These are phyloP conservation scores for Phytophthora cactorum DNA, from an alignment of 352 stramenopile species.

Conservation along the genomic window DNA sequence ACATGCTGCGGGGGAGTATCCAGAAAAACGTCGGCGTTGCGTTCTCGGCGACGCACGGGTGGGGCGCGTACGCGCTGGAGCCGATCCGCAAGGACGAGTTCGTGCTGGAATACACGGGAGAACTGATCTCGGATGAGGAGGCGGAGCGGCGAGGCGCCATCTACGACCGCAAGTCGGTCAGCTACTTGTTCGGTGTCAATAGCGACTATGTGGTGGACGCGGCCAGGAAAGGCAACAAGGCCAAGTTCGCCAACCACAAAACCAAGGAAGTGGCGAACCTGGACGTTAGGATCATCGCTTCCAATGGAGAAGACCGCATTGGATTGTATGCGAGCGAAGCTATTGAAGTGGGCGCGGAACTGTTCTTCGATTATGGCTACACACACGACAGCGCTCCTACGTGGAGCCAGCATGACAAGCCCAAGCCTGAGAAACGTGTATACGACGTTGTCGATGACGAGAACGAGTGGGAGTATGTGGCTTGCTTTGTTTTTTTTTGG, in stretches of 20 bases:
- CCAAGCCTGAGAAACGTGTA: slow-evolving; percentile 14
- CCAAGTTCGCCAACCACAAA: slow-evolving; percentile 92
- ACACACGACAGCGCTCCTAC: slow-evolving; percentile 62
- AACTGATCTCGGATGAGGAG: slow-evolving; percentile 77
- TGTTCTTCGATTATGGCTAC: slow-evolving; percentile 87
- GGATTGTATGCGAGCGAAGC: slow-evolving; percentile 90
- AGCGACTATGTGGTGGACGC: slow-evolving; percentile 93
- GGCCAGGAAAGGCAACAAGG: slow-evolving; percentile 94
- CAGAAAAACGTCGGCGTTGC: slow-evolving; percentile 72
- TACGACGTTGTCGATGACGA: slow-evolving; percentile 40
- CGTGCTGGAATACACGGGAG: slow-evolving; percentile 76
- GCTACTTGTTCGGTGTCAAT: slow-evolving; percentile 95
- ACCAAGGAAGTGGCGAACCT: slow-evolving; percentile 69
- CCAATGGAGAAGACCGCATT: slow-evolving; percentile 92
- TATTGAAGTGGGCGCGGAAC: slow-evolving; percentile 82
- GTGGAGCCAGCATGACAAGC: slow-evolving; percentile 56
- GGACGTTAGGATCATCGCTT: slow-evolving; percentile 78
- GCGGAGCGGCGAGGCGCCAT: slow-evolving; percentile 81
- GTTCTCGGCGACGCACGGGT: slow-evolving; percentile 74
- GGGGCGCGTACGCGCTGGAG: slow-evolving; percentile 72
- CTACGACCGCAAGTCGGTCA: slow-evolving; percentile 77
- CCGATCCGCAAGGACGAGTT: slow-evolving; percentile 74
- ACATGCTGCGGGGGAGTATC: slow-evolving; percentile 54
- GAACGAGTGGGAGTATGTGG: slow-evolving; percentile 47
- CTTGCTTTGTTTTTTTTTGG: neutral